These are phyloP conservation scores for Trichoderma parareesei DNA, from an alignment of 495 filamentous ascomycete genomes.

Conservation along the genomic window DNA sequence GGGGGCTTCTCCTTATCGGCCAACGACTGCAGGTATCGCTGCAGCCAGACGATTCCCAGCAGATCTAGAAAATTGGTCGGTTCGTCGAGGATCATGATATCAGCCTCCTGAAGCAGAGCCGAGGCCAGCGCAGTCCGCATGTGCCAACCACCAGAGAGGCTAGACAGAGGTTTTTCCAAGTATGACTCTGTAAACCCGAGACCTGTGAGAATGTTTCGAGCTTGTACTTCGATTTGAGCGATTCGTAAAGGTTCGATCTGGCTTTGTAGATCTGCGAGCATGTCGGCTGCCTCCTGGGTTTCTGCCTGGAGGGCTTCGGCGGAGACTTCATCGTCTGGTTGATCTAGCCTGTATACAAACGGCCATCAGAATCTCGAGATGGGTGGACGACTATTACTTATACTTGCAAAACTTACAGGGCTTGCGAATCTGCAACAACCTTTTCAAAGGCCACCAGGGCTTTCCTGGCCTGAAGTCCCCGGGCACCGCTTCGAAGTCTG, in stretches of 20 bases:
- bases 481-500: constrained; percentile 59
- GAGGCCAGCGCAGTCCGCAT: constrained; percentile 65
- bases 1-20: constrained; percentile 28
- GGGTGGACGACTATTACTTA: background rate
- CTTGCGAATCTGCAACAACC: constrained; percentile 45
- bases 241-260: constrained; percentile 45
- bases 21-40: constrained; percentile 54
- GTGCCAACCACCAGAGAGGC: constrained; percentile 71
- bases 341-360: constrained; percentile 34
- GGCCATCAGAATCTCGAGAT: background rate
- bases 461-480: constrained; percentile 66
- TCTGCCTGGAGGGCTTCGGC: constrained; percentile 47
- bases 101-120: constrained; percentile 58
- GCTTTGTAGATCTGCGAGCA: constrained; percentile 54
- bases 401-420: constrained; percentile 31
- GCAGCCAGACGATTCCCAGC: constrained; percentile 74
- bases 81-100: constrained; percentile 79
- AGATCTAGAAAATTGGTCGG: constrained; percentile 82
- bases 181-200: constrained; percentile 62
- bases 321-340: constrained; percentile 46
- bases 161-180: constrained; percentile 47
- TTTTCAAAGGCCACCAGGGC: constrained; percentile 57
- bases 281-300: constrained; percentile 53
- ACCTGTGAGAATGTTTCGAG: constrained; percentile 55
- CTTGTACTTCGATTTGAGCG: constrained; percentile 48